Percentiles rank a stretch among this genome's conserved stretches.
These are phyloP conservation scores for Colletotrichum somersetense DNA, from an alignment of 2,329 filamentous ascomycete genomes.

Conservation along the genomic window DNA sequence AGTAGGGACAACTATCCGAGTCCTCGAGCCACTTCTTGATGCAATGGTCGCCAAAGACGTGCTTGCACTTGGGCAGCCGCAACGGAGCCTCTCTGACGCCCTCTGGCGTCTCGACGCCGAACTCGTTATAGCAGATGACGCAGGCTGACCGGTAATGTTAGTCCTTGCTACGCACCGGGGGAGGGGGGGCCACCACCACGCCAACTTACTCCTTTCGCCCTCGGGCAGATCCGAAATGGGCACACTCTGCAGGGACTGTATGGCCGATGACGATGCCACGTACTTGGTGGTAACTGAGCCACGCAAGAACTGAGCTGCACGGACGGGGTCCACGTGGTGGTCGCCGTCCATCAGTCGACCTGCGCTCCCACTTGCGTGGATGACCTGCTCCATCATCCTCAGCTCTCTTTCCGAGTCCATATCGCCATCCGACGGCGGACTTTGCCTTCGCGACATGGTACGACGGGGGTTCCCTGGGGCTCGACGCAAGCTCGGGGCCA, in stretches of 20 bases:
- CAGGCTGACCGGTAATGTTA: constrained; percentile 58
- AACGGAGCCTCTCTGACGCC: constrained; percentile 69
- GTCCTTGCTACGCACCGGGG: neutral
- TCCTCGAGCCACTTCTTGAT: constrained; percentile 76
- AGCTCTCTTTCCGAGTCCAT: constrained; percentile 28
- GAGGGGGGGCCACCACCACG: no score
- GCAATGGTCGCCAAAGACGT: constrained; percentile 74
- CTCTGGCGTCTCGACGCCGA: constrained; percentile 68
- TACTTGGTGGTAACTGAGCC: constrained; percentile 58
- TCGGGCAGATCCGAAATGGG: constrained; percentile 59
- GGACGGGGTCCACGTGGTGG: constrained; percentile 48
- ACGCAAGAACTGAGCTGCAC: constrained; percentile 61
- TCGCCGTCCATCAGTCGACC: constrained; percentile 4
- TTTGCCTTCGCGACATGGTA: constrained; percentile 28
- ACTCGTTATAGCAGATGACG: constrained; percentile 75
- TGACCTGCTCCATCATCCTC: constrained; percentile 39
- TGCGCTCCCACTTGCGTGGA: constrained; percentile 10
- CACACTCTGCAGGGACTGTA: constrained; percentile 62
- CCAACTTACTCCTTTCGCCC: constrained; percentile 61
- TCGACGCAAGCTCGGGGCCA: constrained; percentile 21
- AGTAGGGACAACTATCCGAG: constrained; percentile 73
- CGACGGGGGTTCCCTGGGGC: constrained; percentile 10
- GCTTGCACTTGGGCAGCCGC: constrained; percentile 71
- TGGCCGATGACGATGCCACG: constrained; percentile 61
- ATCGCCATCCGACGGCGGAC: constrained; percentile 28